Evolutionary conservation across 768 basidiomycete genomes (phyloP).

Genomic region (Boletus reticuloceps): DNA sequence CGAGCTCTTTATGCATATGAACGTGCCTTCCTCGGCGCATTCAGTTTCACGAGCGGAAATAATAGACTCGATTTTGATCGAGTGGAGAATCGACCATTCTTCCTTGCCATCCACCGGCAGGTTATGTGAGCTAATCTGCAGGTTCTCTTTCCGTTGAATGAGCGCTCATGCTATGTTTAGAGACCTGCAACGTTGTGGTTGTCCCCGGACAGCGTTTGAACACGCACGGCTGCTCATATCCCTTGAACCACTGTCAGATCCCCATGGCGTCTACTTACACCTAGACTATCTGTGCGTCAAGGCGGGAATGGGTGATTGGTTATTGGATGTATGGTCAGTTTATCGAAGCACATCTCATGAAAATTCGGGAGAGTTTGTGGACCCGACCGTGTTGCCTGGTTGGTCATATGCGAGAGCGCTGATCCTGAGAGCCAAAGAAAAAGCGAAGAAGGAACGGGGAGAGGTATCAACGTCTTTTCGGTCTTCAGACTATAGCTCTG

Average conservation of each 20-base stretch:
- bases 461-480: slow-evolving; percentile 22
- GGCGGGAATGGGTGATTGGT: slow-evolving; percentile 75
- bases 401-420: slow-evolving; percentile 74
- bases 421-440: slow-evolving; percentile 54
- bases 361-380: slow-evolving; percentile 33
- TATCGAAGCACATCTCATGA: slow-evolving; percentile 8
- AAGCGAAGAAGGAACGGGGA: slow-evolving; percentile 41
- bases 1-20: slow-evolving; percentile 94
- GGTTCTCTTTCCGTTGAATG: neutral
- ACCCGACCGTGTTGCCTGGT: slow-evolving; percentile 70
- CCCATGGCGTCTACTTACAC: slow-evolving; percentile 80
- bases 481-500: neutral
- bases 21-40: slow-evolving; percentile 81
- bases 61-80: slow-evolving; percentile 86
- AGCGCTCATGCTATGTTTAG: slow-evolving; percentile 36
- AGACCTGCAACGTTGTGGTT: slow-evolving; percentile 86
- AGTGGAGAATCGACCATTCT: slow-evolving; percentile 93
- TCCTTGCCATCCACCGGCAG: slow-evolving; percentile 81
- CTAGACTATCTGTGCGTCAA: slow-evolving; percentile 87
- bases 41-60: slow-evolving; percentile 77
- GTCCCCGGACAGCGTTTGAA: slow-evolving; percentile 87
- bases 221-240: slow-evolving; percentile 83
- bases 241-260: slow-evolving; percentile 85
- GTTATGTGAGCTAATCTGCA: slow-evolving; percentile 54
- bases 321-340: slow-evolving; percentile 58